Base-by-base conservation (phyloP, 768 basidiomycete genomes). In the Boletus coccyginus region DNA sequence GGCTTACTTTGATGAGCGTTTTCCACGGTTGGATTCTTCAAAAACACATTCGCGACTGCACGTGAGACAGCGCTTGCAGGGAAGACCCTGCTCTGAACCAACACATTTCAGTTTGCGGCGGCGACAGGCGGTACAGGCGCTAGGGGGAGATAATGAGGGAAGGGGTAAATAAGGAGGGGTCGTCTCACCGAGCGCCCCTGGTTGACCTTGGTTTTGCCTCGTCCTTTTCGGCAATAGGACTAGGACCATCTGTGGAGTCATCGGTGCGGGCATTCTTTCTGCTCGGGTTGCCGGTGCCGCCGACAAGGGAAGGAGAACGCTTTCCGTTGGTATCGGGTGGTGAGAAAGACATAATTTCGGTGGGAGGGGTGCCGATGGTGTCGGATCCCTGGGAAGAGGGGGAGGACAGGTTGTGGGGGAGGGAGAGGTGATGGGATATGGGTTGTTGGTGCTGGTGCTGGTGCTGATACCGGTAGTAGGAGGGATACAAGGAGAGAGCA, bases 11-110 rank as follows among this genome's bases (percentile, higher is more conserved):
- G 88, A 82, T 24, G 89, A 84, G 12, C 92, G 85, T 70, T 95
- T 96, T 41, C 97, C 97, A 46, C 97, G 83, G 69, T 98, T 95
- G 2, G 90, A 93, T 70, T 98, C 96, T 74, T 98, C 94, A 60
- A 99, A 98, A 43, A 97, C 83, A 67, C 97, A 99, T 62, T 96
- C 92, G 66, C 95, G 90, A 61, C 83, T 83, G 19, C 90, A 87
- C 0, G 84, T 66, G 45, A 75, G 73, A 65, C 94, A 97, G 21
- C 94, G 87, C 66, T 94, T 95, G 76, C 94, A 97, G 0, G 94
- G 92, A 0, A 89, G 90, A 0, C 93, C 94, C 40, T 93, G 83
- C 70, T 94, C 94, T 3, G 90, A 92, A 35, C 90, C 90, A 9
- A 92, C 89, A 56, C 92, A 94, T 67, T 92, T 94, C 93, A 92